Evolutionary conservation across 371 early-diverging fungal species (phyloP).

Genomic region (Encephalitozoon hellem): DNA sequence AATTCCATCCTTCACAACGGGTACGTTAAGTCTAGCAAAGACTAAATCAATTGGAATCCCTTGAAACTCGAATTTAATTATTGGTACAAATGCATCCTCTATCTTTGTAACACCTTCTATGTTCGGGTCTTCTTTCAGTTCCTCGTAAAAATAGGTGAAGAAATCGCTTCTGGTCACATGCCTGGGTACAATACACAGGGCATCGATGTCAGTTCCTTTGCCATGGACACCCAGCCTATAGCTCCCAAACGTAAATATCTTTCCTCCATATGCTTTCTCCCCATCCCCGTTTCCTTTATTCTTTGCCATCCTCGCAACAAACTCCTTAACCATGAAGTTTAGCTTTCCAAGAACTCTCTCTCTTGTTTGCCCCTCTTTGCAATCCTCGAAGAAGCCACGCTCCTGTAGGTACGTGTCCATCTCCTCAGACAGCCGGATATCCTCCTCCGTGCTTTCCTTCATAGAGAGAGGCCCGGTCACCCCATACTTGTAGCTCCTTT

Average conservation of each 20-base stretch:
- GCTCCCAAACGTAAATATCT: conserved; percentile 96
- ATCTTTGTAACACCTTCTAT: conserved; percentile 75
- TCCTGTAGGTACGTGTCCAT: conserved; percentile 48
- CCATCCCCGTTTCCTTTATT: conserved; percentile 68
- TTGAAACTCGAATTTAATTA: conserved; percentile 73
- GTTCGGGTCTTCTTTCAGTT: conserved; percentile 70
- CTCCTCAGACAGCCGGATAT: conserved; percentile 12
- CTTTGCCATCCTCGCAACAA: conserved; percentile 45
- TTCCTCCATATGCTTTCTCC: conserved; percentile 79
- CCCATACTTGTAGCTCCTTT: conserved; percentile 36
- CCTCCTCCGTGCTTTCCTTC: conserved; percentile 37
- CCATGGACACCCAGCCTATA: conserved; percentile 94
- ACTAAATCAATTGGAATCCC: conserved; percentile 78
- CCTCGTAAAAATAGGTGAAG: conserved; percentile 75
- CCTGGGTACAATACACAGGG: conserved; percentile 85
- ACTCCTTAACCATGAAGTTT: conserved; percentile 55
- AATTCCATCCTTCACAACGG: conserved; percentile 72
- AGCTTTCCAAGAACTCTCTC: conserved; percentile 60
- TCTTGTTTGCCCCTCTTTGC: conserved; percentile 65
- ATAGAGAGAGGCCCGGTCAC: conserved; percentile 48
- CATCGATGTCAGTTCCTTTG: conserved; percentile 94
- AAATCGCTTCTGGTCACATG: conserved; percentile 87
- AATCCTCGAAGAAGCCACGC: conserved; percentile 58
- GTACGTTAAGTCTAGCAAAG: conserved; percentile 73
- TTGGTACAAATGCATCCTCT: conserved; percentile 85